phyloP scores from a whole-genome alignment of 2,329 filamentous ascomycete species.

The Colletotrichum trifolii region DNA sequence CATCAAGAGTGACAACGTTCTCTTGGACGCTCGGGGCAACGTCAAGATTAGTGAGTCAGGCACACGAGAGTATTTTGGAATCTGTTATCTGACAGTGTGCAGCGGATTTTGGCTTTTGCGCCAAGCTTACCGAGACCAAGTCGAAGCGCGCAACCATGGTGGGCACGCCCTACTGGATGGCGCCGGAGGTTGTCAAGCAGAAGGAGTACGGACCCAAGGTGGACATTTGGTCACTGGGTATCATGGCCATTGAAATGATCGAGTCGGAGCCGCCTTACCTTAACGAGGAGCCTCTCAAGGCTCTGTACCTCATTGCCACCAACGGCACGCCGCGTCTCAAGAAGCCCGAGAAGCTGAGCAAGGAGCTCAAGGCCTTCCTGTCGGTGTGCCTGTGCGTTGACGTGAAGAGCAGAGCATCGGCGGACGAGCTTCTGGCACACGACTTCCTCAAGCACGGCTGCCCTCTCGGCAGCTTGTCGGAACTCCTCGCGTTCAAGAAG shows the following conservation, averaged over 20 bases:
- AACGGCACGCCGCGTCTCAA: constrained; percentile 97
- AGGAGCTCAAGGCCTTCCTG: constrained; percentile 97
- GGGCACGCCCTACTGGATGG: constrained; percentile 99
- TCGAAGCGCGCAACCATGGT: constrained; percentile 99
- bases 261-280: constrained; percentile 98
- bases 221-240: constrained; percentile 98
- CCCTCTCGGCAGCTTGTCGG: constrained; percentile 82
- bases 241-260: constrained; percentile 99
- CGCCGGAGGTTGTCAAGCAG: constrained; percentile 98
- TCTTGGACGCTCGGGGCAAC: constrained; percentile 92
- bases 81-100: constrained; percentile 45
- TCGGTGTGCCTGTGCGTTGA: constrained; percentile 97
- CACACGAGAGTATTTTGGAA: neutral
- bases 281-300: constrained; percentile 97
- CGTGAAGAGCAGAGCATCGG: constrained; percentile 92
- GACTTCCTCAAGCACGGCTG: constrained; percentile 96
- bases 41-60: constrained; percentile 90
- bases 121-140: constrained; percentile 96
- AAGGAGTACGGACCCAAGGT: constrained; percentile 99
- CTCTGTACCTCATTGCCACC: constrained; percentile 95
- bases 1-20: constrained; percentile 99
- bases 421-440: constrained; percentile 87
- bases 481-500: constrained; percentile 89
- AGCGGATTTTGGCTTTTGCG: constrained; percentile 99
- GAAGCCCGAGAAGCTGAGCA: constrained; percentile 97